Conservation (phyloP, 202 grass and related monocot species). For the Panicum virgatum region DNA sequence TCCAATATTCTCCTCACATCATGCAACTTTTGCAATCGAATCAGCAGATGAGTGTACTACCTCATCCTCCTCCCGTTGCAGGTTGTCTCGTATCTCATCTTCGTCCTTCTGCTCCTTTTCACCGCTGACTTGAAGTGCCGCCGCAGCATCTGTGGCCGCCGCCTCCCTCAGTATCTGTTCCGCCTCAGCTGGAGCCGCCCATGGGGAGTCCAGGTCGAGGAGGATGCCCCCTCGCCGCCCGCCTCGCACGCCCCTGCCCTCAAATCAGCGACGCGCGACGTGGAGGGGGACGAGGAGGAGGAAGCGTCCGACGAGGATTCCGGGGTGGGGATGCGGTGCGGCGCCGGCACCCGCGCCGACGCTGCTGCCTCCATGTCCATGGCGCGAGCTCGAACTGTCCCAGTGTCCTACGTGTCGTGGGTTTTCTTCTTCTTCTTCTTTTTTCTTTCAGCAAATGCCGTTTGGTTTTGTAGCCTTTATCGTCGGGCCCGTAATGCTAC, state of each 20-base stretch:
- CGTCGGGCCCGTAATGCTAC: too few species aligned
- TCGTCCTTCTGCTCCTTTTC: not conserved
- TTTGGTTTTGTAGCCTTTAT: too few species aligned
- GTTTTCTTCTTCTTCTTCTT: too few species aligned
- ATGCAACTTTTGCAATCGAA: slow-evolving; percentile 22
- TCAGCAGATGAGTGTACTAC: slow-evolving; percentile 28
- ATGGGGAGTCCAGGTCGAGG: slow-evolving; percentile 30
- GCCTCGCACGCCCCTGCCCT: not conserved
- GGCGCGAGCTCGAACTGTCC: slow-evolving; percentile 10
- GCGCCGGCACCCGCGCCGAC: not conserved
- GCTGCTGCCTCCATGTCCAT: slow-evolving; percentile 11
- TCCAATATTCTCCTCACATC: too few species aligned
- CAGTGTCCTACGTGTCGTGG: not conserved
- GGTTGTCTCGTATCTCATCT: slow-evolving; percentile 44
- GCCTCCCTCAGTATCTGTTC: not conserved
- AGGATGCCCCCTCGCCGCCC: slow-evolving; percentile 14
- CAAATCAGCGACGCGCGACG: not conserved
- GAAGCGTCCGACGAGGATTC: not conserved
- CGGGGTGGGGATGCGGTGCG: not conserved
- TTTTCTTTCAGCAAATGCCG: too few species aligned
- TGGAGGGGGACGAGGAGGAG: not conserved
- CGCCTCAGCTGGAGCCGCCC: slow-evolving; percentile 27
- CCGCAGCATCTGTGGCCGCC: not conserved
- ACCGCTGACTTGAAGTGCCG: not conserved
- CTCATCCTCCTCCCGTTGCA: slow-evolving; percentile 44